Conservation (phyloP, 2,329 filamentous ascomycete species). For the Fusarium musae region DNA sequence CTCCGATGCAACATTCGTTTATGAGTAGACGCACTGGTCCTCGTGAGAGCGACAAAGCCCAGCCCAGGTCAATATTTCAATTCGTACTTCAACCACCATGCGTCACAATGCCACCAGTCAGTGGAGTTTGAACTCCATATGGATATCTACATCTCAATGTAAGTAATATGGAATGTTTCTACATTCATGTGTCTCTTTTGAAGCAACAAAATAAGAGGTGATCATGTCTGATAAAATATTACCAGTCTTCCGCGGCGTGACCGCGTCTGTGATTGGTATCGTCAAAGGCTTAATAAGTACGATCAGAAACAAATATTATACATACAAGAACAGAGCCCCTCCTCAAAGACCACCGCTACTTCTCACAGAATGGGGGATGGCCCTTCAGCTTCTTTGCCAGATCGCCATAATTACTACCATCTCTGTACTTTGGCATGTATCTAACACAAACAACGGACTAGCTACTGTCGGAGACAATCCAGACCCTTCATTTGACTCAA, state of each 20-base stretch:
- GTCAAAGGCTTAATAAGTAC: rapidly evolving
- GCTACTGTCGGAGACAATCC: neutral
- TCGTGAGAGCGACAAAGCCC: neutral
- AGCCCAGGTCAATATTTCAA: neutral
- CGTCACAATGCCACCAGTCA: neutral
- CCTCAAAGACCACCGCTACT: neutral
- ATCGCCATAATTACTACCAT: neutral
- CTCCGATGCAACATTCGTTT: neutral
- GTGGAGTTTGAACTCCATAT: rapidly evolving
- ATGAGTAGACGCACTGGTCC: neutral
- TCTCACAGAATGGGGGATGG: neutral
- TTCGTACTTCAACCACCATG: neutral
- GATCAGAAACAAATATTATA: neutral
- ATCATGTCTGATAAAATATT: neutral
- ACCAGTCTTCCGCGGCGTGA: neutral
- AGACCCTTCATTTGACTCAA: neutral
- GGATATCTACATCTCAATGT: neutral
- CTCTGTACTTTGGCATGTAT: neutral
- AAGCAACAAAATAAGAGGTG: rapidly evolving
- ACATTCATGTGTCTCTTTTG: rapidly evolving
- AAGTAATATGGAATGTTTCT: rapidly evolving
- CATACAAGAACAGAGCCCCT: neutral
- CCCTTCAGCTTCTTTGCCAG: neutral
- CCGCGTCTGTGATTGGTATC: rapidly evolving
- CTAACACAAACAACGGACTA: neutral